Base-by-base conservation (phyloP, 176 grass and related monocot genomes). In the Guadua angustifolia region DNA sequence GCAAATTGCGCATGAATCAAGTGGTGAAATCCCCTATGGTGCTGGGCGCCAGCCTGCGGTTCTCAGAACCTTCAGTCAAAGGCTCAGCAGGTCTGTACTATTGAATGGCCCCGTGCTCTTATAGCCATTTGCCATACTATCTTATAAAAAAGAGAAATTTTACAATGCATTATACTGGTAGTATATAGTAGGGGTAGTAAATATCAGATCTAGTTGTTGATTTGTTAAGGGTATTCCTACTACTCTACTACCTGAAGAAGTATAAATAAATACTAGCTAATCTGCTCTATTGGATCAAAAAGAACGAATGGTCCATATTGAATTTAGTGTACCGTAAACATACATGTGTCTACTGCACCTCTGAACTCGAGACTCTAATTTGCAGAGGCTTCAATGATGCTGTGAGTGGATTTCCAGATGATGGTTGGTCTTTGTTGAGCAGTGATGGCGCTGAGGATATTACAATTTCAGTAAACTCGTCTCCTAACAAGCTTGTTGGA, bases 371-470 rank as follows among this genome's bases (percentile, higher is more conserved):
- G 2, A 59, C 52, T 86, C 11, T n/a, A 58, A 77, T 84, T 73
- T 88, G 82, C 75, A 99, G 97, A 78, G 97, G 97, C 29, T 99
- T 99, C 85, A 99, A 99, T 42, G 93, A 99, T 96, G 93, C 97
- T 70, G 88, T 99, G 40, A 96, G 89, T 25, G 97, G 97, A 65
- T 99, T 99, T 71, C 50, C 83, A 65, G 97, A 94, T 86, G 97
- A 99, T 87, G 97, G 97, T 9, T 99, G 97, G 97, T 94, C 93
- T 42, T 60, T 95, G 60, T 66, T 99, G 86, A 76, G 56, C 53
- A 94, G 78, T 60, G 97, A 99, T 52, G 97, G 97, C 1, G 59
- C 85, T 73, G 93, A 99, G 63, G 97, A 99, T 87, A 91, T 99
- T 43, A 95, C 90, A 24, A 89, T 99, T 40, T 57, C 91, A 18